These are phyloP conservation scores for Pythium aristosporum DNA, from an alignment of 352 stramenopile species.

Conservation along the genomic window DNA sequence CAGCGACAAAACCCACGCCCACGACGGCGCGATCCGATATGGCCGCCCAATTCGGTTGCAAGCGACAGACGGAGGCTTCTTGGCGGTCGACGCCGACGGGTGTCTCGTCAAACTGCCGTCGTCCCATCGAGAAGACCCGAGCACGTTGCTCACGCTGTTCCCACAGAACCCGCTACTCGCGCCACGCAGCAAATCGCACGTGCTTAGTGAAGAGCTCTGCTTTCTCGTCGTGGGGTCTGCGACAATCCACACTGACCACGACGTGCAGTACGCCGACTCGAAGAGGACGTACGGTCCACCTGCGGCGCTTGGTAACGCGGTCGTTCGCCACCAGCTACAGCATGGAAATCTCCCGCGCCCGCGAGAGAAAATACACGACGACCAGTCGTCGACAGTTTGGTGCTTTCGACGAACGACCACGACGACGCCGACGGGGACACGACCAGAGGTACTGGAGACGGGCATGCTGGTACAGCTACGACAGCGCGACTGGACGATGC, in stretches of 20 bases:
- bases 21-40: slow-evolving; percentile 31
- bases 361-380: not conserved
- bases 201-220: slow-evolving; percentile 27
- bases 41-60: slow-evolving; percentile 39
- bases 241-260: slow-evolving; percentile 18
- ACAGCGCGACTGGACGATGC: slow-evolving; percentile 15
- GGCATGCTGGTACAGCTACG: slow-evolving; percentile 24
- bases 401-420: not conserved
- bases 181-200: slow-evolving; percentile 19
- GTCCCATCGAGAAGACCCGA: slow-evolving; percentile 26
- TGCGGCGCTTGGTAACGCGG: slow-evolving; percentile 1
- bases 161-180: slow-evolving; percentile 27
- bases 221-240: slow-evolving; percentile 35
- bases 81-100: slow-evolving; percentile 39
- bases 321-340: slow-evolving; percentile 10
- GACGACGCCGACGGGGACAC: not conserved
- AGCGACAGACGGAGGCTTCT: slow-evolving; percentile 36
- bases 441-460: slow-evolving; percentile 8
- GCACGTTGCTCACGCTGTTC: slow-evolving; percentile 44
- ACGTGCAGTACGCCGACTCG: slow-evolving; percentile 22
- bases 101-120: slow-evolving; percentile 33
- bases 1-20: not conserved
- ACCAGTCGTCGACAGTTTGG: slow-evolving; percentile 9
- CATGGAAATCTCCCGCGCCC: not conserved
- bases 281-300: slow-evolving; percentile 9